These are phyloP conservation scores for Dichotomocladium elegans DNA, from an alignment of 371 early-diverging fungal genomes.

Conservation along the genomic window DNA sequence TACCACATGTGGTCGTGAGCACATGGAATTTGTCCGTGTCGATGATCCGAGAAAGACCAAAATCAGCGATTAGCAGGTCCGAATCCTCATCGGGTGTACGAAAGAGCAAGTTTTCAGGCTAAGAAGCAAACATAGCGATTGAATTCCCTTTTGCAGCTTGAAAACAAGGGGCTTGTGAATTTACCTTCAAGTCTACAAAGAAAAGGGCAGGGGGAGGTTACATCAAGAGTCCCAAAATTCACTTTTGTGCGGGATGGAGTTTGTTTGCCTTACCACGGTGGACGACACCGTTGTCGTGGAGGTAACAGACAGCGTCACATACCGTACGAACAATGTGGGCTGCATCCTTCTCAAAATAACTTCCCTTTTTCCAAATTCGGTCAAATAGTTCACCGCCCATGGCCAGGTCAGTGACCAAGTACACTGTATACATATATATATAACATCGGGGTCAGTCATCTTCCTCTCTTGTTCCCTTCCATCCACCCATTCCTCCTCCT, in stretches of 20 bases:
- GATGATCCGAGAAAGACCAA: slow-evolving; percentile 83
- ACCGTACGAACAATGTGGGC: slow-evolving; percentile 76
- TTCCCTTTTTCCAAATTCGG: slow-evolving; percentile 75
- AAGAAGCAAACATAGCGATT: too few species aligned
- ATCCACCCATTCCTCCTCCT: too few species aligned
- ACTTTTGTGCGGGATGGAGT: too few species aligned
- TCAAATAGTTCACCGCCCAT: slow-evolving; percentile 91
- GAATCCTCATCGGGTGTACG: slow-evolving; percentile 66
- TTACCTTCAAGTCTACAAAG: slow-evolving; percentile 30
- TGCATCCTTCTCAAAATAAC: slow-evolving; percentile 86
- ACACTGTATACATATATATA: slow-evolving; percentile 59
- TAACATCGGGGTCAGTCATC: not conserved
- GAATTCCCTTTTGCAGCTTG: too few species aligned
- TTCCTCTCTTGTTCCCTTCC: not conserved
- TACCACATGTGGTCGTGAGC: slow-evolving; percentile 82
- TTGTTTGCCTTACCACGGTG: slow-evolving; percentile 84
- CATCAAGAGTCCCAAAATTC: too few species aligned
- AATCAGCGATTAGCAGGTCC: slow-evolving; percentile 83
- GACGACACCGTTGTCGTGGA: slow-evolving; percentile 83
- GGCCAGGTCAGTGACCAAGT: slow-evolving; percentile 88
- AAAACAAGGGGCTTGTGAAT: too few species aligned
- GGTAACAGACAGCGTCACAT: slow-evolving; percentile 73
- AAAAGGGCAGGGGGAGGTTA: too few species aligned
- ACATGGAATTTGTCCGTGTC: slow-evolving; percentile 77
- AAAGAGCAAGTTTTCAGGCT: slow-evolving; percentile 90